A percentile compares a stretch with the other conserved stretches of the same genome.
Conservation (phyloP, 306 rosid species). For the Erythrophleum fordii region DNA sequence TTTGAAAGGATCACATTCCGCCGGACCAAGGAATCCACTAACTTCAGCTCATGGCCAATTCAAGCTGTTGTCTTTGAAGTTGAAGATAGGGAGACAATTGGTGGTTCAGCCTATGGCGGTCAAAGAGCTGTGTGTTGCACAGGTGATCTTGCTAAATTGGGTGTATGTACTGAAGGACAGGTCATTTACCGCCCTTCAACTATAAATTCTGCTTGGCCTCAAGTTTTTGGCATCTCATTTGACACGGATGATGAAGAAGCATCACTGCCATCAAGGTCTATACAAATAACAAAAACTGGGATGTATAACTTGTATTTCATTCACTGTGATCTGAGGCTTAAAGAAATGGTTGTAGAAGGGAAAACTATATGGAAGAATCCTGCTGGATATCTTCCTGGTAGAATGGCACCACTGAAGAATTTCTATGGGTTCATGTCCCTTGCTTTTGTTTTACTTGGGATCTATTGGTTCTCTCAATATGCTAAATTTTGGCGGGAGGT, state of each 20-base stretch:
- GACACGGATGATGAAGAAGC: conserved; percentile 56
- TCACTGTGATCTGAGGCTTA: conserved; percentile 85
- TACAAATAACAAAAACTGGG: conserved; percentile 78
- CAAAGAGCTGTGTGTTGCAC: conserved; percentile 99
- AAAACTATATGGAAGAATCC: conserved; percentile 95
- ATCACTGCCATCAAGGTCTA: conserved; percentile 59
- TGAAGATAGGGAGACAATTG: conserved; percentile 91
- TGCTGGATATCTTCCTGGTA: conserved; percentile 86
- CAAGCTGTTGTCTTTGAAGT: conserved; percentile 93
- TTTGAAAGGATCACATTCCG: conserved; percentile 77
- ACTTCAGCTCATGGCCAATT: conserved; percentile 74
- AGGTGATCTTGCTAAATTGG: conserved; percentile 86
- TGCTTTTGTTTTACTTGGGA: conserved; percentile 82
- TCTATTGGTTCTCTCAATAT: conserved; percentile 92
- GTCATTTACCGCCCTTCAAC: conserved; percentile 75
- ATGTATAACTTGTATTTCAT: conserved; percentile 97
- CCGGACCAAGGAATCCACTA: conserved; percentile 66
- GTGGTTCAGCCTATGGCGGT: conserved; percentile 98
- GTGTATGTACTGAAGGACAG: conserved; percentile 83
- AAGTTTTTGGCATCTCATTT: conserved; percentile 71
- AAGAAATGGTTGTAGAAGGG: conserved; percentile 79
- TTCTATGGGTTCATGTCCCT: conserved; percentile 93
- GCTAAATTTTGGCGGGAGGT: conserved; percentile 91
- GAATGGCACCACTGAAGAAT: conserved; percentile 95
- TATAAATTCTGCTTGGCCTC: conserved; percentile 82